These are phyloP conservation scores for Xylaria arbuscula DNA, from an alignment of 2,329 filamentous ascomycete species.

Conservation along the genomic window DNA sequence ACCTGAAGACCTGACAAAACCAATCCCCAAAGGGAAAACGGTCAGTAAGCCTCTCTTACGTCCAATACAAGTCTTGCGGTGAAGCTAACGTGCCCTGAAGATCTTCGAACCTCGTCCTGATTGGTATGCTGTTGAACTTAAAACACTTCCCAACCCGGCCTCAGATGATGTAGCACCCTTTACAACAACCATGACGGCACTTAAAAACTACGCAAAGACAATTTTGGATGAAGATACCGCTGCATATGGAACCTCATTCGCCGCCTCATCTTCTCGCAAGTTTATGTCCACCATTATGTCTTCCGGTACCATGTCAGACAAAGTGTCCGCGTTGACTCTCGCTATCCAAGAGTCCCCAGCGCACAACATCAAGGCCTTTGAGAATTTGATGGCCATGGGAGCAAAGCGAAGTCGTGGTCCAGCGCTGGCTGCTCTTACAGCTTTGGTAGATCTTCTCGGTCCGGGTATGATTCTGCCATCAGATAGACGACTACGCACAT, in stretches of 20 bases:
- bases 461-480: slow-evolving; percentile 86
- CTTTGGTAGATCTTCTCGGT: slow-evolving; percentile 92
- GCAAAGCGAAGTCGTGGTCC: slow-evolving; percentile 93
- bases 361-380: slow-evolving; percentile 90
- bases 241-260: slow-evolving; percentile 77
- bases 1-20: slow-evolving; percentile 39
- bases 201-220: slow-evolving; percentile 77
- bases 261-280: slow-evolving; percentile 88
- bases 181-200: slow-evolving; percentile 57
- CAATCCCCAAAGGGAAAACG: slow-evolving; percentile 53
- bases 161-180: slow-evolving; percentile 60
- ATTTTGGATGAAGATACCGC: slow-evolving; percentile 83
- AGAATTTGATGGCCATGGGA: slow-evolving; percentile 83
- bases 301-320: slow-evolving; percentile 95
- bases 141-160: slow-evolving; percentile 56
- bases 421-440: slow-evolving; percentile 90
- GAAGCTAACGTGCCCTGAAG: slow-evolving; percentile 50
- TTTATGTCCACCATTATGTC: slow-evolving; percentile 98
- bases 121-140: slow-evolving; percentile 63
- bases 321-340: slow-evolving; percentile 93
- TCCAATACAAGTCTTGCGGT: slow-evolving; percentile 4
- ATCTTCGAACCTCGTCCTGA: slow-evolving; percentile 68
- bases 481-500: slow-evolving; percentile 82
- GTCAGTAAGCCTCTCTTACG: slow-evolving; percentile 55
- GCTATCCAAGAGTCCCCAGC: slow-evolving; percentile 95